Evolutionary conservation across 78 protist species (phyloP).

Genomic region (Emiliania huxleyi): DNA sequence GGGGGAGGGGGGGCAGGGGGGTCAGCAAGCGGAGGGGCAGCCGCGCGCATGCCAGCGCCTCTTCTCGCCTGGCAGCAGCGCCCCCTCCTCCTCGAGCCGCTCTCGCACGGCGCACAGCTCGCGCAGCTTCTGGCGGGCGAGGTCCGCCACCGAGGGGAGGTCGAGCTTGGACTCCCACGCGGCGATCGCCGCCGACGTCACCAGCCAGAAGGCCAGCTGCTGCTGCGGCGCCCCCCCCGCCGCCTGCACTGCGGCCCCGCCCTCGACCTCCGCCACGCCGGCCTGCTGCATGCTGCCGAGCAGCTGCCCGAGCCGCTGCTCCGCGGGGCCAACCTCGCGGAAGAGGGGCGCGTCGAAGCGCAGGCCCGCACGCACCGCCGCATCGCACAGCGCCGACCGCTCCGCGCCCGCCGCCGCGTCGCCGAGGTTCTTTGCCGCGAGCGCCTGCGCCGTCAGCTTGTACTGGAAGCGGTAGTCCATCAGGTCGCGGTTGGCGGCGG

Average conservation of each 20-base stretch:
- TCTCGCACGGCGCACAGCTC: neutral
- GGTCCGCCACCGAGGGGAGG: neutral
- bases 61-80: neutral
- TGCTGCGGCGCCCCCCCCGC: neutral
- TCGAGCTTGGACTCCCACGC: conserved; percentile 16
- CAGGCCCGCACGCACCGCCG: too few species aligned
- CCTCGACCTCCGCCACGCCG: neutral
- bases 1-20: too few species aligned
- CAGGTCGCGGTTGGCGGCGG: neutral
- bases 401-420: neutral
- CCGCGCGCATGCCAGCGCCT: neutral
- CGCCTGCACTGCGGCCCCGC: neutral
- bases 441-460: neutral
- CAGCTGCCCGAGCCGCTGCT: neutral
- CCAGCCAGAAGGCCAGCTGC: neutral
- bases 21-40: neutral
- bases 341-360: neutral
- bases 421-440: neutral
- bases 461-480: neutral
- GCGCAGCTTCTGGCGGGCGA: neutral
- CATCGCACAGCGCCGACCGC: neutral
- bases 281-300: neutral
- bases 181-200: neutral
- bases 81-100: neutral
- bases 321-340: neutral